Evolutionary conservation across 495 filamentous ascomycete genomes (phyloP), one percentile per base, ranked within the genome.

Genomic region (Penicillium parvum): DNA sequence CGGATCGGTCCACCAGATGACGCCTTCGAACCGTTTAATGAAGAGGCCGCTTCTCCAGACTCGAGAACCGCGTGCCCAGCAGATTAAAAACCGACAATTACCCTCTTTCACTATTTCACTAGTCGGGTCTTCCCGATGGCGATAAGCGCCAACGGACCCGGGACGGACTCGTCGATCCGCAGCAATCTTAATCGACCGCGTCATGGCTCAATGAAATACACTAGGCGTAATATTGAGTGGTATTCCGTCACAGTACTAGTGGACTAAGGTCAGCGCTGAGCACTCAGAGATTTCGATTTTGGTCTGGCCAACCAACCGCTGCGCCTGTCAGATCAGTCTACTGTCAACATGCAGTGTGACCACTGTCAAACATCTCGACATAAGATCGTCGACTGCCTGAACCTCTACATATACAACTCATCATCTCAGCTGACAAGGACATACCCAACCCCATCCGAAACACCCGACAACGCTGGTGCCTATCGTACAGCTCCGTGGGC

Each of bases 161-260:
- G 17, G 18, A 11, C 6, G 10, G 40, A 9, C 25, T 40, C 9
- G 45, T 46, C 41, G 45, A 56, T 56, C 49, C 25, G 40, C 49
- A 38, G 44, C 25, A 52, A 56, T 56, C 45, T 52, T 46, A 49
- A 45, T 49, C 19, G 36, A 42, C 53, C 53, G 45, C 53, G 49
- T 56, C 53, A 56, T 56, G 28, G 15, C 37, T 25, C 10, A n/a
- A n/a, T n/a, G n/a, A n/a, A n/a, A n/a, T n/a, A n/a, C n/a, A n/a
- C n/a, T n/a, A n/a, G n/a, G n/a, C n/a, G n/a, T n/a, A n/a, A n/a
- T n/a, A n/a, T n/a, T n/a, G n/a, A n/a, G n/a, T n/a, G n/a, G n/a
- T n/a, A n/a, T n/a, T n/a, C n/a, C n/a, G n/a, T n/a, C n/a, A n/a
- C n/a, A n/a, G n/a, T n/a, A n/a, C n/a, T n/a, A n/a, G n/a, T n/a